Base-by-base conservation (phyloP, 1,284 basidiomycete genomes). In the Austroboletus niveus region DNA sequence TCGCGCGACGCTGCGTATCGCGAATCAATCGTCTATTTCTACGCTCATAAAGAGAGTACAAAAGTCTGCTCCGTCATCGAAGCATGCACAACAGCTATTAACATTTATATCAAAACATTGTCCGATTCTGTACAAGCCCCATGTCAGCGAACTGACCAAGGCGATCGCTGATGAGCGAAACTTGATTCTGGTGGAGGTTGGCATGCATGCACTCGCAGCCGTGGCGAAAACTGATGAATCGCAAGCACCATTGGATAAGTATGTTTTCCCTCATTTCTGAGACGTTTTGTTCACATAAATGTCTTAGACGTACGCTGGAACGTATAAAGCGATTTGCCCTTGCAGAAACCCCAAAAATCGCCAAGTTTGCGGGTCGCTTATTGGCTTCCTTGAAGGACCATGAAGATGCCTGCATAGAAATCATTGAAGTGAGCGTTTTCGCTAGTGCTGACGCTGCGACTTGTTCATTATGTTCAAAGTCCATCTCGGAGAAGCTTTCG, bases 361-460 rank as follows among this genome's bases (percentile, higher is more conserved):
- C 94, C 20, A 98, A 98, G 69, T 95, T 92, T 68, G 92, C 94
- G 0, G 84, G 91, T 1, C 83, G 93, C 24, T 74, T 94, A 44
- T 63, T 98, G 9, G 82, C 88, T 0, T 77, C 79, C 56, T 75
- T 75, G 40, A 81, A 79, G 52, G 74, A 83, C 39, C 72, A 76
- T 12, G 75, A 80, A 5, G 75, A 78, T 1, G 56, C 78, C 0
- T 84, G 84, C 56, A 60, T 60, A 0, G 70, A 80, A 11, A 70
- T 90, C 3, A 76, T 92, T 42, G 80, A 89, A 56, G 94, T 94
- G 56, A 53, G 78, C 69, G 7, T 24, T 17, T 17, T 35, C 11
- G 10, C 39, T 32, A 1, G 17, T 2, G 14, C n/a, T 34, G 8
- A 35, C 12, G 7, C 30, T 43, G 17, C 31, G 8, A 12, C 42